Percentiles rank a stretch among this genome's conserved stretches.
Conservation (phyloP, 225 moss, liverwort and hornwort species). For the Pleurozium schreberi region DNA sequence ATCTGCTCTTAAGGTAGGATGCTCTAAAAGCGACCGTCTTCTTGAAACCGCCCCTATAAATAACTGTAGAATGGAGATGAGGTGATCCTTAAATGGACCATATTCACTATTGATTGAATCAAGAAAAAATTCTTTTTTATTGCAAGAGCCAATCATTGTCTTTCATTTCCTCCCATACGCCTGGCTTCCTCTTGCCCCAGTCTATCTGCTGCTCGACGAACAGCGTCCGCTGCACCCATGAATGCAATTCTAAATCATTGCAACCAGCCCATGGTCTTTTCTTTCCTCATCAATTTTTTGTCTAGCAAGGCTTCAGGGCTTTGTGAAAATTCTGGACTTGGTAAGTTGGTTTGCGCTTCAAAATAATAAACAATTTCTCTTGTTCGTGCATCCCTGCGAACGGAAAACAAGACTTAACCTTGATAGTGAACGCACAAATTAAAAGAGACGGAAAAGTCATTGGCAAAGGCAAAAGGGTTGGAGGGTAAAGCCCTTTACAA, state of each 20-base stretch:
- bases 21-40: no score
- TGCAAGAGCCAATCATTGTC: no score
- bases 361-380: conserved; percentile 58
- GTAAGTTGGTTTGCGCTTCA: conserved; percentile 46
- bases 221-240: conserved; percentile 60
- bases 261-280: conserved; percentile 72
- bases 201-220: conserved; percentile 82
- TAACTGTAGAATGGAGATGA: no score
- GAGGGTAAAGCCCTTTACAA: not conserved
- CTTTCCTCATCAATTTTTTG: conserved; percentile 63
- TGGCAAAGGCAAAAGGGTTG: not conserved
- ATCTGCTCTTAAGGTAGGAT: no score
- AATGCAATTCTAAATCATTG: conserved; percentile 77
- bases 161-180: no score
- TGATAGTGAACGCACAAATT: not conserved
- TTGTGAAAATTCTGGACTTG: conserved; percentile 24
- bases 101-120: no score
- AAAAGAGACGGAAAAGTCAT: not conserved
- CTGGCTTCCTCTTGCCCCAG: conserved; percentile 63
- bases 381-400: conserved; percentile 81
- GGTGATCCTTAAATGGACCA: no score
- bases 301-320: conserved; percentile 34
- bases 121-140: no score
- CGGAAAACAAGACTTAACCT: not conserved
- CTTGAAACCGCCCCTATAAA: no score